A percentile compares a stretch with the other conserved stretches of the same genome.
These are phyloP conservation scores for Tetrahymena thermophila DNA, from an alignment of 73 alveolate species.

Conservation along the genomic window DNA sequence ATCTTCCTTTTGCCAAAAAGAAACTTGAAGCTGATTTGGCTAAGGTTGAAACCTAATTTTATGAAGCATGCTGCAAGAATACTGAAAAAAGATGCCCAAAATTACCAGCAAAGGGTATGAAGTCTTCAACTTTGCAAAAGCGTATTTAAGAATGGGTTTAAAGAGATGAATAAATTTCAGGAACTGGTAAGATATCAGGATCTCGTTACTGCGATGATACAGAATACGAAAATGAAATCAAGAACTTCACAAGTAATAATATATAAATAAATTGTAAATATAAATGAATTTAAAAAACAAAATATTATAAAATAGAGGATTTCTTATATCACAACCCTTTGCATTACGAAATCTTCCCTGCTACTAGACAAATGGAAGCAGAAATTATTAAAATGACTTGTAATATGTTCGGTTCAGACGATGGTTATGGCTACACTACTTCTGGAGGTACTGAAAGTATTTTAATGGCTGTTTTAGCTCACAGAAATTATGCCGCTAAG, in stretches of 20 bases:
- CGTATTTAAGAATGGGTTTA: constrained; percentile 22
- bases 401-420: constrained; percentile 89
- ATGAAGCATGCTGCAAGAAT: not conserved
- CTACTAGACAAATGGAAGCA: constrained; percentile 74
- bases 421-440: constrained; percentile 86
- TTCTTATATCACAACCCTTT: constrained; percentile 78
- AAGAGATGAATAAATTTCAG: constrained; percentile 18
- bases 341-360: constrained; percentile 83
- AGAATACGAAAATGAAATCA: constrained; percentile 6
- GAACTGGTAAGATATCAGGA: constrained; percentile 33
- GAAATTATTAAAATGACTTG: constrained; percentile 87
- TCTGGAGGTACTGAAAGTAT: constrained; percentile 97
- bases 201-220: constrained; percentile 16
- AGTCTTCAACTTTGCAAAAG: not conserved
- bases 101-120: not conserved
- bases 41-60: not conserved
- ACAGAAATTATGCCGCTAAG: constrained; percentile 65
- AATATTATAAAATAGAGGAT: not conserved
- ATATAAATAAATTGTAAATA: not conserved
- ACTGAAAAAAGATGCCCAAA: not conserved
- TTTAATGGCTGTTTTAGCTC: constrained; percentile 78
- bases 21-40: not conserved
- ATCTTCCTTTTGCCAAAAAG: not conserved
- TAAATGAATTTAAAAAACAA: not conserved
- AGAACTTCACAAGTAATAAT: constrained; percentile 12